These are phyloP conservation scores for Glarea lozoyensis DNA, from an alignment of 495 filamentous ascomycete genomes.

Conservation along the genomic window DNA sequence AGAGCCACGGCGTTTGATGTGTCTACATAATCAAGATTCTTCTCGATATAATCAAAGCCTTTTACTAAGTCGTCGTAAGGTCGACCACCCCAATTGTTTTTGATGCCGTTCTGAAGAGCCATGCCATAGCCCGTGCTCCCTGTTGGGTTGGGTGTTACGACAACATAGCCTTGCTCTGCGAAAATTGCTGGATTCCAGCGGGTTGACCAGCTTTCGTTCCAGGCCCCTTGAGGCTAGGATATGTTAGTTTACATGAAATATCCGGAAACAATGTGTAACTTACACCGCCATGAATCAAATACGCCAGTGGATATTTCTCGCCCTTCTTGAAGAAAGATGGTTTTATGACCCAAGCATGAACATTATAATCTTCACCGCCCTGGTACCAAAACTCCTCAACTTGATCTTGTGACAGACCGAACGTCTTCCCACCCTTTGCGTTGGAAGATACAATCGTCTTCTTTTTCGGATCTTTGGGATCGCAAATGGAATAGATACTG, in stretches of 20 bases:
- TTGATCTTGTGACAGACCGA: conserved; percentile 54
- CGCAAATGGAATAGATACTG: conserved; percentile 53
- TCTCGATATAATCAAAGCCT: conserved; percentile 67
- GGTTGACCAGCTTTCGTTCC: conserved; percentile 77
- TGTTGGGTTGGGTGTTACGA: conserved; percentile 81
- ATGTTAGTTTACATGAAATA: conserved; percentile 8
- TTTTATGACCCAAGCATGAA: conserved; percentile 76
- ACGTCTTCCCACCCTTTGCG: conserved; percentile 56
- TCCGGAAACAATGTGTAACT: background rate
- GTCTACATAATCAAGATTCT: conserved; percentile 68
- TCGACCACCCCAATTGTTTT: conserved; percentile 64
- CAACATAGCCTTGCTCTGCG: conserved; percentile 86
- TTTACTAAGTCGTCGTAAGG: conserved; percentile 78
- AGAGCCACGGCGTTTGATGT: conserved; percentile 67
- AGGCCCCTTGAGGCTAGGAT: conserved; percentile 63
- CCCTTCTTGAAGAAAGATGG: conserved; percentile 66
- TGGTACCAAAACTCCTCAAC: conserved; percentile 66
- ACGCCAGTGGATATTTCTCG: conserved; percentile 73
- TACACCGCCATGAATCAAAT: conserved; percentile 74
- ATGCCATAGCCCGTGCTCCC: conserved; percentile 84
- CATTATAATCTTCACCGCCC: conserved; percentile 49
- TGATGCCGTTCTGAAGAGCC: conserved; percentile 67
- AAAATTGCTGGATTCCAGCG: conserved; percentile 90
- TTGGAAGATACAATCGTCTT: conserved; percentile 48
- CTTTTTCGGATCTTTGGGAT: conserved; percentile 26